Conservation (phyloP, 352 stramenopile species). For the Phytophthora sansomeana region DNA sequence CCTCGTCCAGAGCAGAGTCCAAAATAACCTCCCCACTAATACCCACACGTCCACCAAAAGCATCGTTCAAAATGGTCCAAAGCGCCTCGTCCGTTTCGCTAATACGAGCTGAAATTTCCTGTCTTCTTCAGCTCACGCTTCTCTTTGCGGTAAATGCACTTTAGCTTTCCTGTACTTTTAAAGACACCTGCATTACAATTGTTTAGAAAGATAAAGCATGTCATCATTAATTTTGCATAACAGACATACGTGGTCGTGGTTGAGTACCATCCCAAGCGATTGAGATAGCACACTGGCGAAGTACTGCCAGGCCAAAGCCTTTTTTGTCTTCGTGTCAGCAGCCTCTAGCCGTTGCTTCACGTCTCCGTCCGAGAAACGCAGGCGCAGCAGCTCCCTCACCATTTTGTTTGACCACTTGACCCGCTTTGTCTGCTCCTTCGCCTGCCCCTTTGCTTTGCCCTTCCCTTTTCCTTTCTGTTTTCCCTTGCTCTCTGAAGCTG, state of each 20-base stretch:
- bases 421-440: no score
- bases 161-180: constrained; percentile 16
- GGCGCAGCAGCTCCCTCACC: constrained; percentile 11
- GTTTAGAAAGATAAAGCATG: no score
- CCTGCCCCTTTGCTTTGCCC: neutral
- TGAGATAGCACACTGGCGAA: constrained; percentile 15
- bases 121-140: neutral
- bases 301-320: constrained; percentile 8
- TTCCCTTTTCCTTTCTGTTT: neutral
- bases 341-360: constrained; percentile 14
- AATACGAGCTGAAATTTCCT: neutral
- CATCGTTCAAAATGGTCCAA: constrained; percentile 10
- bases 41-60: constrained; percentile 1
- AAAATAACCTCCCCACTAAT: constrained; percentile 7
- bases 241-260: constrained; percentile 3
- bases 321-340: constrained; percentile 11
- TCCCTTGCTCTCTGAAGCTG: neutral
- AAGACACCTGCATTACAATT: neutral
- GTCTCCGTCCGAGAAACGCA: constrained; percentile 11
- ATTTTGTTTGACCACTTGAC: constrained; percentile 13
- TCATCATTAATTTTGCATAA: no score
- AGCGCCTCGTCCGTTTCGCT: constrained; percentile 4
- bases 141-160: constrained; percentile 9
- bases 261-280: constrained; percentile 4
- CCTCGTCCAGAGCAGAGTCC: neutral